phyloP scores from a whole-genome alignment of 139 green algal species.

The Yamagishiella unicocca region DNA sequence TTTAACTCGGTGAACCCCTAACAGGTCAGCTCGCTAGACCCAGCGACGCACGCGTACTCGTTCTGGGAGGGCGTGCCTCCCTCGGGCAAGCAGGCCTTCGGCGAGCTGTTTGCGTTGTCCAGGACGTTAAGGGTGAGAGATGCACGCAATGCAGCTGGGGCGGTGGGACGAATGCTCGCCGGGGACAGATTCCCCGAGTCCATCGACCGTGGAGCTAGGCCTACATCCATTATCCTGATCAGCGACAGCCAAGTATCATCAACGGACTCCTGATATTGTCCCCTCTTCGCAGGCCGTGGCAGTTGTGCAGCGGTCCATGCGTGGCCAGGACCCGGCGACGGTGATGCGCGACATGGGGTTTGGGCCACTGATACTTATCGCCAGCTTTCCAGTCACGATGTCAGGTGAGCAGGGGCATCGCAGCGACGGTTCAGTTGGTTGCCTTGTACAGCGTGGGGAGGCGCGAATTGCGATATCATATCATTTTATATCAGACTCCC shows the following conservation, averaged over 20 bases:
- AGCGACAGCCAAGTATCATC: too few species aligned
- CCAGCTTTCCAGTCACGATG: conserved; percentile 88
- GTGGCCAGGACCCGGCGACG: conserved; percentile 59
- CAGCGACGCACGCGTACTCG: conserved; percentile 90
- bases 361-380: conserved; percentile 79
- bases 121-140: conserved; percentile 69
- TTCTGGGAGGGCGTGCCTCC: conserved; percentile 95
- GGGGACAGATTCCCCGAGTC: too few species aligned
- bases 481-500: too few species aligned
- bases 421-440: too few species aligned
- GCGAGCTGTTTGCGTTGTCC: conserved; percentile 77
- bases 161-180: too few species aligned
- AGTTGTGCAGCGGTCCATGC: conserved; percentile 84
- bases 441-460: too few species aligned
- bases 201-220: too few species aligned
- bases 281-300: conserved; percentile 76
- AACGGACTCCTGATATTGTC: too few species aligned
- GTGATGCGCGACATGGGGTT: conserved; percentile 86
- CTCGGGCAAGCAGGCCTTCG: conserved; percentile 82
- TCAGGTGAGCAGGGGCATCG: too few species aligned
- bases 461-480: too few species aligned
- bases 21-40: conserved; percentile 75
- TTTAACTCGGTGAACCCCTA: not conserved
- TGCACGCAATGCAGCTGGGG: too few species aligned
- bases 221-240: too few species aligned